Base-by-base conservation (phyloP, 2,329 filamentous ascomycete genomes). In the Epichloe gansuensis region DNA sequence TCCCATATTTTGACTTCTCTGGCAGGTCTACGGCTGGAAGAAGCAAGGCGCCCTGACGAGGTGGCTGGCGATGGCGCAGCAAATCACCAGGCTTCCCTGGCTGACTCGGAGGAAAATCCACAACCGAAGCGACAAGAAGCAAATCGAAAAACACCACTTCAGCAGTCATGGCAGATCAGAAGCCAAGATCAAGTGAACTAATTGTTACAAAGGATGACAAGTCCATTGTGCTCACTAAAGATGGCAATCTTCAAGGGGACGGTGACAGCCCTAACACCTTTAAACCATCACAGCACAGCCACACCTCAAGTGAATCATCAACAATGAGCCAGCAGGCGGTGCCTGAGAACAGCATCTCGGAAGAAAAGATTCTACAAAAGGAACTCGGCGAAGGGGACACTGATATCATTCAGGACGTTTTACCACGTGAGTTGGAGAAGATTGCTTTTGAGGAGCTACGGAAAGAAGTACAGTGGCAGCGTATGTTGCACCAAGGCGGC, bases 401-500 rank as follows among this genome's bases (percentile, higher is more conserved):
- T 0, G 77, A 76, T 43, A 77, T 97, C 42, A 74, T 90, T 39
- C 74, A 83, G 56, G 72, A 90, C 56, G 69, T 95, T 35, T 75
- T 96, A 2, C 75, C 86, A 1, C 63, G 68, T 0, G 63, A 71
- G 6, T 61, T 86, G 1, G 73, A 75, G 4, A 69, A 78, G 1
- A 72, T 75, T 15, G 76, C 85, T 5, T 96, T 95, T 64, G 75
- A 83, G 21, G 76, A 75, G 41, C 72, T 95, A 15, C 81, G 81
- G 50, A 70, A 78, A 13, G 91, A 97, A 65, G 82, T 96, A 0
- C 73, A 77, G 58, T 98, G 91, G 90, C 85, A 91, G 63, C 85
- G 80, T 58, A 97, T 98, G 93, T 85, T 84, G 44, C 93, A 97
- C 60, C 85, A 91, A 58, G 88, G 88, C 37, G 91, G 93, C 28